Conservation (phyloP, 106 monocot genomes). For the Dendrobium nobile region DNA sequence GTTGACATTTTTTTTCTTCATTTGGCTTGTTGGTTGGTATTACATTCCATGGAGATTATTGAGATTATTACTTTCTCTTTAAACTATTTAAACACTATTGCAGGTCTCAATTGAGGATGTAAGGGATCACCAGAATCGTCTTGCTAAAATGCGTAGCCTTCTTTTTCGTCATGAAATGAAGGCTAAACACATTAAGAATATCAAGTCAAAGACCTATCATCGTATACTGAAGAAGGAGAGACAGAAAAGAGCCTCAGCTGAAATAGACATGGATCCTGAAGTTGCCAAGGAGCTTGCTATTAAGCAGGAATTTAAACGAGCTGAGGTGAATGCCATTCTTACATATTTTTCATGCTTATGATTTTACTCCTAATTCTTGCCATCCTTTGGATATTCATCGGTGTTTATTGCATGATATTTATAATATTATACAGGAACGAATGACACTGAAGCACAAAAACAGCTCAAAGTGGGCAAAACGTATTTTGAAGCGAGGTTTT, state of each 20-base stretch:
- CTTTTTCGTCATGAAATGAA: conserved; percentile 92
- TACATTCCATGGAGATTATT: not conserved
- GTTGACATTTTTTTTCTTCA: not conserved
- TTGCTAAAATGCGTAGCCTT: conserved; percentile 92
- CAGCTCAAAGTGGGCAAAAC: conserved; percentile 85
- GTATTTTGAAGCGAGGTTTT: conserved; percentile 70
- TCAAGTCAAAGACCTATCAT: conserved; percentile 94
- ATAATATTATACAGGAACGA: conserved; percentile 50
- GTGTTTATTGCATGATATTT: conserved; percentile 2
- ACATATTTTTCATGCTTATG: conserved; percentile 5
- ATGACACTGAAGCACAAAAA: conserved; percentile 96
- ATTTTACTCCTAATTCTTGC: not conserved
- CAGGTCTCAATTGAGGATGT: conserved; percentile 84
- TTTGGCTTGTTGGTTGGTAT: not conserved
- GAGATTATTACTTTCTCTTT: not conserved
- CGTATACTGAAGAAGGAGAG: conserved; percentile 79
- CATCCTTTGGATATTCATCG: not conserved
- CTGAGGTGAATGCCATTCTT: conserved; percentile 56
- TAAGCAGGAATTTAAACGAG: conserved; percentile 84
- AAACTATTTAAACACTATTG: not conserved
- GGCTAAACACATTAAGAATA: conserved; percentile 81
- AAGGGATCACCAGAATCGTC: conserved; percentile 47
- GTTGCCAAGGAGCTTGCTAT: conserved; percentile 52
- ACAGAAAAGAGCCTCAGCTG: conserved; percentile 37
- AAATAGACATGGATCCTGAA: conserved; percentile 64